Percentiles rank a stretch among this genome's conserved stretches.
Evolutionary conservation across 495 filamentous ascomycete genomes (phyloP).

Genomic region (Aeminium ludgeri): DNA sequence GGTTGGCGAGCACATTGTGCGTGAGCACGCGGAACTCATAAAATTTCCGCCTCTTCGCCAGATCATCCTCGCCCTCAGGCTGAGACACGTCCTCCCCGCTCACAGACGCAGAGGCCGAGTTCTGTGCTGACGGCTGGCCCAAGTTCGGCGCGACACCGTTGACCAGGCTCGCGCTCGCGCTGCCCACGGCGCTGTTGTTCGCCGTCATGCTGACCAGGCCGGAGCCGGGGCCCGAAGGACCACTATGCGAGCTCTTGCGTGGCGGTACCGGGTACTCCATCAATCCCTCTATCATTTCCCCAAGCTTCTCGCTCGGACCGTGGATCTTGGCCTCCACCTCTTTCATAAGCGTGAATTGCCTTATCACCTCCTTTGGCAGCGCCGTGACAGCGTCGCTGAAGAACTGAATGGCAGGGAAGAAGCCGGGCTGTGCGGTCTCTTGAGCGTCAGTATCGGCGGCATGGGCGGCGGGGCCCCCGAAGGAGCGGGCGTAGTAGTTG

Average conservation of each 20-base stretch:
- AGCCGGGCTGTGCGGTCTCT: slow-evolving; percentile 34
- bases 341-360: slow-evolving; percentile 85
- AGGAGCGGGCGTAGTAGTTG: slow-evolving; percentile 38
- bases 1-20: slow-evolving; percentile 58
- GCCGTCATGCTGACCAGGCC: slow-evolving; percentile 14
- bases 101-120: slow-evolving; percentile 2
- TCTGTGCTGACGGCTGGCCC: not conserved
- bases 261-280: slow-evolving; percentile 28
- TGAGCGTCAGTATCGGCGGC: slow-evolving; percentile 20
- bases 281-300: slow-evolving; percentile 49
- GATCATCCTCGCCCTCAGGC: slow-evolving; percentile 5
- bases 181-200: slow-evolving; percentile 17
- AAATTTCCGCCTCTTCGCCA: slow-evolving; percentile 19
- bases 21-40: slow-evolving; percentile 22
- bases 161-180: slow-evolving; percentile 18
- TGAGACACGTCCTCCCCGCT: slow-evolving; percentile 12
- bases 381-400: slow-evolving; percentile 88
- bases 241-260: not conserved
- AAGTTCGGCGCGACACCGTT: slow-evolving; percentile 11
- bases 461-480: slow-evolving; percentile 30
- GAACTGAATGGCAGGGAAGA: slow-evolving; percentile 86
- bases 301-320: slow-evolving; percentile 52
- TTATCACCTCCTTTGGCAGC: slow-evolving; percentile 81
- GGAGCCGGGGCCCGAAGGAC: not conserved
- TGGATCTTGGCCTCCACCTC: slow-evolving; percentile 94